Conservation (phyloP, 1,284 basidiomycete genomes). For the Cystobasidium pallidum region DNA sequence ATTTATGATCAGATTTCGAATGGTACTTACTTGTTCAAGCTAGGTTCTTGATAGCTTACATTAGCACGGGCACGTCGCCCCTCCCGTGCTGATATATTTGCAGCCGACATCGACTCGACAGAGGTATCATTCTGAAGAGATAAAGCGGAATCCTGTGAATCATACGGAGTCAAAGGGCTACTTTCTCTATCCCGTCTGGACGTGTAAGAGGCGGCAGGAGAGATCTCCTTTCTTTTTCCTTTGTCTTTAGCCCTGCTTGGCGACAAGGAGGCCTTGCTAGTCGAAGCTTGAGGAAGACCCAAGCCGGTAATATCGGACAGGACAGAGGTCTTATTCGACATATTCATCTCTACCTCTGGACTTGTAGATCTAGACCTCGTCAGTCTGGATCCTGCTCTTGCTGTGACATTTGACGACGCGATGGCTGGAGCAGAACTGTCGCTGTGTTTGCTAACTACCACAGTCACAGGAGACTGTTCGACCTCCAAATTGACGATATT, state of each 20-base stretch:
- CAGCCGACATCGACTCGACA: constrained; percentile 10
- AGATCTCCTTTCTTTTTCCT: constrained; percentile 1
- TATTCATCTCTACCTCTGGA: constrained; percentile 6
- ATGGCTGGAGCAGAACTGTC: constrained; percentile 24
- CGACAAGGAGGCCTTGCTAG: neutral
- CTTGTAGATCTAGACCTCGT: constrained; percentile 15
- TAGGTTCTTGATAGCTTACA: constrained; percentile 53
- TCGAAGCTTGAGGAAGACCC: neutral
- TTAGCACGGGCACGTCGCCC: constrained; percentile 50
- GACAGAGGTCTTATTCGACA: neutral
- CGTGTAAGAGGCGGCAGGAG: neutral
- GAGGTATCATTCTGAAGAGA: constrained; percentile 5
- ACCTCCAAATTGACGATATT: neutral
- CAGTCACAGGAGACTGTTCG: neutral
- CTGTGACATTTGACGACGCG: constrained; percentile 10
- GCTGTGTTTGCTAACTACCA: neutral
- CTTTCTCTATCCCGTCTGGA: constrained; percentile 4
- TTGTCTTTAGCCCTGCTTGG: constrained; percentile 6
- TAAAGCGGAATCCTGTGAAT: constrained; percentile 3
- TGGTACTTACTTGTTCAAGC: constrained; percentile 50
- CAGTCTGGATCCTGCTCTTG: neutral
- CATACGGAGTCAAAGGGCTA: constrained; percentile 4
- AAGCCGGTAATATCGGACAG: neutral
- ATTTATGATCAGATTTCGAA: no score
- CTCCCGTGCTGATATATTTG: constrained; percentile 19